Base-by-base conservation (phyloP, 768 basidiomycete species). In the Termitomyces sp. region DNA sequence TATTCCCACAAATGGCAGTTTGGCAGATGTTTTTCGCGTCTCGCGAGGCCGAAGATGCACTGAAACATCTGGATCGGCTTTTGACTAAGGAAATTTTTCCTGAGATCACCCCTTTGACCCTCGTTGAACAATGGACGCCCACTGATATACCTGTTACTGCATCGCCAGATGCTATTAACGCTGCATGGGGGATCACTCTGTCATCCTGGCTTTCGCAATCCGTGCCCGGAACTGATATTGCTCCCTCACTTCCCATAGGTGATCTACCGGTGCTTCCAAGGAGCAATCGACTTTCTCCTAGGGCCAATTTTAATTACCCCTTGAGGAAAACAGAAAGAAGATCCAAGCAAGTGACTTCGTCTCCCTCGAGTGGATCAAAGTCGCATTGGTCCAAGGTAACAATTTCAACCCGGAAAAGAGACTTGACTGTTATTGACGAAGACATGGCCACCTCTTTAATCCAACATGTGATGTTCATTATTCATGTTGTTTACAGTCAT, bases 11-110 rank as follows among this genome's bases (percentile, higher is more conserved):
- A 1, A 49, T 57, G 41, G 56, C 51, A 4, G 45, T 47, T 8
- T 57, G 56, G 56, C 45, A 57, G 21, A 48, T 57, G 40, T 48
- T 53, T 37, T 57, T 57, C 11, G 17, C 45, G 12, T 45, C 22
- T 32, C n/a, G 28, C 9, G 37, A 51, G n/a, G 45, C 55, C 11
- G 55, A 56, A 46, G 48, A 44, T 35, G 54, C 21, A 4, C 19
- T 56, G 24, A 32, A 49, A 38, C 21, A 32, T 22, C 21, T 55
- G 22, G 47, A 49, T 38, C 47, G 17, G 6, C 12, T 55, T 2
- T 14, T 22, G 4, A 5, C 42, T 1, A 21, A 30, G 40, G 40
- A 8, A 15, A 24, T 10, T 3, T 55, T 50, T 9, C 54, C 46
- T 14, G 28, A 42, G 22, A n/a, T 32, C 1, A 44, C 30, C 1